A percentile compares a stretch with the other conserved stretches of the same genome.
Evolutionary conservation across 2,329 filamentous ascomycete genomes (phyloP).

Genomic region (Fusarium pseudoanthophilum): DNA sequence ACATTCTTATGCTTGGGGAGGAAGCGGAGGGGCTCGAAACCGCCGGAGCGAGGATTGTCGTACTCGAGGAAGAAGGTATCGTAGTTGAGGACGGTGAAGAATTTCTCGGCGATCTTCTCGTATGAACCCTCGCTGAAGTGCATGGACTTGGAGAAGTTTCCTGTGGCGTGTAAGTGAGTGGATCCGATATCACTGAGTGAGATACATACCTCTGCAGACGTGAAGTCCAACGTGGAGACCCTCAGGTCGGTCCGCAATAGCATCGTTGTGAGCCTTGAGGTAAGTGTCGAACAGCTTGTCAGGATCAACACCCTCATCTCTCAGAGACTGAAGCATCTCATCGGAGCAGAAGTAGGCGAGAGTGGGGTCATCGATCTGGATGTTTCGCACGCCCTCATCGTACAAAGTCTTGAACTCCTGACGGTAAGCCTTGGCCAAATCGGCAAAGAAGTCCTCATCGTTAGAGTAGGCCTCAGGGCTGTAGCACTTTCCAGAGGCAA

Average conservation of each 20-base stretch:
- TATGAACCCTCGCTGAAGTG: constrained; percentile 74
- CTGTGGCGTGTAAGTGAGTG: constrained; percentile 35
- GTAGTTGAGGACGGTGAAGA: constrained; percentile 68
- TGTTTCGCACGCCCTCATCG: constrained; percentile 64
- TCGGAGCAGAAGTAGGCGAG: constrained; percentile 75
- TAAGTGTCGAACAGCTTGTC: constrained; percentile 76
- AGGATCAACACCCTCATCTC: constrained; percentile 67
- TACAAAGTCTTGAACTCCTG: constrained; percentile 65
- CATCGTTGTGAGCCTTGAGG: constrained; percentile 79
- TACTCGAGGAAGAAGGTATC: constrained; percentile 72
- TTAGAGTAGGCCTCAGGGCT: constrained; percentile 61
- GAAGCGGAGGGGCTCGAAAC: constrained; percentile 69
- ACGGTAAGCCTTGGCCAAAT: constrained; percentile 66
- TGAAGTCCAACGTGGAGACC: constrained; percentile 79
- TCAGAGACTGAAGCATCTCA: constrained; percentile 69
- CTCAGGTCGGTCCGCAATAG: constrained; percentile 67
- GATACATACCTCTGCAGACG: constrained; percentile 55
- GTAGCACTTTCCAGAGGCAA: constrained; percentile 64
- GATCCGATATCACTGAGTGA: fast-evolving
- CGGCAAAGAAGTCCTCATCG: constrained; percentile 66
- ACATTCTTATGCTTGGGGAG: constrained; percentile 71
- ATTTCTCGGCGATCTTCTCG: constrained; percentile 69
- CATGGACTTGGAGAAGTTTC: constrained; percentile 70
- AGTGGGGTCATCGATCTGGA: constrained; percentile 72
- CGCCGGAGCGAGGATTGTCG: constrained; percentile 68